These are phyloP conservation scores for Phytopythium ostracodes DNA, from an alignment of 352 stramenopile species.

Conservation along the genomic window DNA sequence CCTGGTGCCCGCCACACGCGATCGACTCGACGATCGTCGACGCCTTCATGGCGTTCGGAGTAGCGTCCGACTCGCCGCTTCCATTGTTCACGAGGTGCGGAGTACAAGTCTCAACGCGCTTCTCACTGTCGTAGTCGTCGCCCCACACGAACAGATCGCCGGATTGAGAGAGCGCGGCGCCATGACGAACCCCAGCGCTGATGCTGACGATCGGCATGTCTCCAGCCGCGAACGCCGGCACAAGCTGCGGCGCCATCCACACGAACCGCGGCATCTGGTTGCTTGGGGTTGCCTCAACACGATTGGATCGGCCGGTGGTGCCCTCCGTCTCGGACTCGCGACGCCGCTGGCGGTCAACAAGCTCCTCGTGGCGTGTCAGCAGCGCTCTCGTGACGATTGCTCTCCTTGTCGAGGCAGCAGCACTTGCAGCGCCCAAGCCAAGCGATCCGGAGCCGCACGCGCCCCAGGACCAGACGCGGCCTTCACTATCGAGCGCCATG, in stretches of 20 bases:
- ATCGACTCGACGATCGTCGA: constrained; percentile 34
- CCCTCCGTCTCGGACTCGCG: background rate
- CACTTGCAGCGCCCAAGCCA: constrained; percentile 24
- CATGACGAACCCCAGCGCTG: constrained; percentile 85
- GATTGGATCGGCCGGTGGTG: background rate
- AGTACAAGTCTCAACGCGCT: constrained; percentile 7
- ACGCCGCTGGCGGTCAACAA: background rate
- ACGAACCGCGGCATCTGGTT: constrained; percentile 17
- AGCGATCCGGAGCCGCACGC: constrained; percentile 60
- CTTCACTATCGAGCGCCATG: constrained; percentile 61
- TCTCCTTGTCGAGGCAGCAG: background rate
- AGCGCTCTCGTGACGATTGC: background rate
- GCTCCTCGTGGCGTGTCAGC: background rate
- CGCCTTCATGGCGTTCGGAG: background rate
- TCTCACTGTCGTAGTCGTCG: constrained; percentile 12
- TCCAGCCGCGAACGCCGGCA: constrained; percentile 33
- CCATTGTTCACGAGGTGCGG: background rate
- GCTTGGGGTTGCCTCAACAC: background rate
- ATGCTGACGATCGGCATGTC: constrained; percentile 47
- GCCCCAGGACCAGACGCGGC: constrained; percentile 82
- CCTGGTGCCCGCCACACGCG: constrained; percentile 43
- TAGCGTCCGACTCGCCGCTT: background rate
- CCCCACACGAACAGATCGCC: constrained; percentile 93
- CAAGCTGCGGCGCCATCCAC: constrained; percentile 43
- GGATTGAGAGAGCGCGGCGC: constrained; percentile 73